Percentiles rank a stretch among this genome's conserved stretches.
phyloP scores from a whole-genome alignment of 495 filamentous ascomycete species.

The Niebla homalea region DNA sequence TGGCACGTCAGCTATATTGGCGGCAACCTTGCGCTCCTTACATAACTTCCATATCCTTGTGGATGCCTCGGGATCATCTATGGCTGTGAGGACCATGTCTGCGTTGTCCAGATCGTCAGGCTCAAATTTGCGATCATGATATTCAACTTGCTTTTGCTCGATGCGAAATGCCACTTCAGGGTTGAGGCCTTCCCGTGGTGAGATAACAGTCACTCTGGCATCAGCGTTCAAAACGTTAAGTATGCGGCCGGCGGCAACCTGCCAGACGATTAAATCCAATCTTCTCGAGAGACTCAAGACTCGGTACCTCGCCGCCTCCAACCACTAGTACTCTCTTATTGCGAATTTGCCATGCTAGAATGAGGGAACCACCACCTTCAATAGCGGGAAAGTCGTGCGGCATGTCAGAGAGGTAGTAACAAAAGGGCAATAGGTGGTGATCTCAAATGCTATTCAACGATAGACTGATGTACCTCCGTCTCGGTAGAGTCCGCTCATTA shows the following conservation, averaged over 20 bases:
- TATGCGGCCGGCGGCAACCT: slow-evolving; percentile 94
- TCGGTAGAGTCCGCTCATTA: too few species aligned
- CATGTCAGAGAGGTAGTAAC: slow-evolving; percentile 23
- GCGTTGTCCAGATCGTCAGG: slow-evolving; percentile 64
- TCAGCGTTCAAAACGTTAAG: slow-evolving; percentile 88
- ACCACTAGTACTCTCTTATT: slow-evolving; percentile 75
- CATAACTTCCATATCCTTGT: slow-evolving; percentile 83
- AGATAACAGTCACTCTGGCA: slow-evolving; percentile 74
- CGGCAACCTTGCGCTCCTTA: slow-evolving; percentile 68
- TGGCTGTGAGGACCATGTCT: slow-evolving; percentile 80
- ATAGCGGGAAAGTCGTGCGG: slow-evolving; percentile 57
- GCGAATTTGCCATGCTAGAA: slow-evolving; percentile 87
- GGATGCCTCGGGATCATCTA: slow-evolving; percentile 83
- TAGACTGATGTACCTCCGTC: too few species aligned
- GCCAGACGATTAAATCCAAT: slow-evolving; percentile 2
- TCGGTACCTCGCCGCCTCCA: slow-evolving; percentile 75
- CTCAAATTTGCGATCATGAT: slow-evolving; percentile 70
- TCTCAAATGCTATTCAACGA: too few species aligned
- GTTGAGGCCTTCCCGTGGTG: slow-evolving; percentile 67
- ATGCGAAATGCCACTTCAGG: slow-evolving; percentile 77
- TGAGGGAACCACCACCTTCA: slow-evolving; percentile 80
- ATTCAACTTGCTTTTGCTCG: slow-evolving; percentile 53
- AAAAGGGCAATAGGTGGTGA: too few species aligned
- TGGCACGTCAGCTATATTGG: slow-evolving; percentile 94
- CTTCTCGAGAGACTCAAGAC: not conserved